phyloP scores from a whole-genome alignment of 768 basidiomycete species.

The Serendipita indica region DNA sequence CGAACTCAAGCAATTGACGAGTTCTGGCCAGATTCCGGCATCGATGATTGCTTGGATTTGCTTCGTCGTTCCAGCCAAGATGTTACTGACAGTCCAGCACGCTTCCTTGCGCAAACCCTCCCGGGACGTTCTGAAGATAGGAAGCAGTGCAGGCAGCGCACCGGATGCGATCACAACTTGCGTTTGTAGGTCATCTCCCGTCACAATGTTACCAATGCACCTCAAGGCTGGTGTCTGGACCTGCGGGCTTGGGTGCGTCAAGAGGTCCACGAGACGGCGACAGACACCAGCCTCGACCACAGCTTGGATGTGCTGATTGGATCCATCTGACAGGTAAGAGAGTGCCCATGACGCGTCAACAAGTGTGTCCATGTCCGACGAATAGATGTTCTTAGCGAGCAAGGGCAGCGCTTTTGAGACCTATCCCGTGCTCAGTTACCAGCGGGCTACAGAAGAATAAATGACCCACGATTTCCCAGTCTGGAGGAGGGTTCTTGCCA shows the following conservation, averaged over 20 bases:
- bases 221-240: constrained; percentile 97
- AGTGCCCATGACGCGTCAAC: constrained; percentile 37
- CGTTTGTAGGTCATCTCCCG: constrained; percentile 97
- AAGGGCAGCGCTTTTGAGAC: constrained; percentile 36
- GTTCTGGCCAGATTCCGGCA: constrained; percentile 33
- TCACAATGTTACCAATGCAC: constrained; percentile 98
- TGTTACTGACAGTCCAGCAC: constrained; percentile 99
- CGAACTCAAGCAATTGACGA: neutral
- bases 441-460: neutral
- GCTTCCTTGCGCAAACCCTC: constrained; percentile 99
- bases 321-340: constrained; percentile 32
- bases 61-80: constrained; percentile 91
- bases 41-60: constrained; percentile 98
- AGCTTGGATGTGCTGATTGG: constrained; percentile 30
- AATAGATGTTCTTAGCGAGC: constrained; percentile 34
- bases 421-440: constrained; percentile 15
- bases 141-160: constrained; percentile 85
- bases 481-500: constrained; percentile 94
- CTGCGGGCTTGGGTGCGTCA: constrained; percentile 40
- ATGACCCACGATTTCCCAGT: constrained; percentile 79
- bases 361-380: constrained; percentile 32
- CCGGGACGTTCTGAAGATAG: constrained; percentile 86
- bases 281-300: constrained; percentile 34
- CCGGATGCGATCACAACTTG: constrained; percentile 98
- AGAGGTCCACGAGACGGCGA: constrained; percentile 30